Base-by-base conservation (phyloP, 176 grass and related monocot species). In the Areca catechu region DNA sequence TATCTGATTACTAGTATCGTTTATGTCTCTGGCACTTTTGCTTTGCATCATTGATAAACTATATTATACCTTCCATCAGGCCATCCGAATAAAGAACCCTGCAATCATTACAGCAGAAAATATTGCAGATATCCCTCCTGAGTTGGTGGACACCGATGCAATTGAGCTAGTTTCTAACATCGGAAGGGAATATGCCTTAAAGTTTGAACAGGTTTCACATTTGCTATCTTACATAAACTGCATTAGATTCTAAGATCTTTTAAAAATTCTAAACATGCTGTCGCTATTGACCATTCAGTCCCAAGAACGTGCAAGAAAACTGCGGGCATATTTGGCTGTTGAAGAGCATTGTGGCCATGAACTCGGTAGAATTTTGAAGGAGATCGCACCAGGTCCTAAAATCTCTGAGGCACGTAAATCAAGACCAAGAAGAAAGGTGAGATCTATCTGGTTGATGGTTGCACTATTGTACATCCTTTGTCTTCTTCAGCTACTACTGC, bases 361-460 rank as follows among this genome's bases (percentile, higher is more conserved):
- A 73, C 60, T 88, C n/a, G 85, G 72, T 75, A 88, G 76, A 97
- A 79, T 97, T 75, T 76, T 97, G 5, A 91, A 97, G 53, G 72
- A 58, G 54, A 86, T 90, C 54, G 67, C 90, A 24, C 80, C 68
- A 16, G 56, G 56, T 65, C 74, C 80, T 79, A 80, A 83, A 60
- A 81, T 50, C 67, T 68, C 74, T 1, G 74, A 72, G 54, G 57
- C 50, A 49, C 49, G 65, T 66, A 80, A 75, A 72, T 73, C 60
- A 30, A 70, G 62, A 29, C 69, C 78, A 59, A 77, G 48, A 85
- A 80, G 86, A 88, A 91, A 84, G 80, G 87, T 82, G 9, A 43
- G 34, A 2, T 43, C 3, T 19, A 22, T 22, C 7, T 21, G 21
- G 9, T 15, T 21, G 21, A 7, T 55, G 53, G 18, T 55, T 55